phyloP scores from a whole-genome alignment of 2,329 filamentous ascomycete species.

The Gnomoniopsis sp. region DNA sequence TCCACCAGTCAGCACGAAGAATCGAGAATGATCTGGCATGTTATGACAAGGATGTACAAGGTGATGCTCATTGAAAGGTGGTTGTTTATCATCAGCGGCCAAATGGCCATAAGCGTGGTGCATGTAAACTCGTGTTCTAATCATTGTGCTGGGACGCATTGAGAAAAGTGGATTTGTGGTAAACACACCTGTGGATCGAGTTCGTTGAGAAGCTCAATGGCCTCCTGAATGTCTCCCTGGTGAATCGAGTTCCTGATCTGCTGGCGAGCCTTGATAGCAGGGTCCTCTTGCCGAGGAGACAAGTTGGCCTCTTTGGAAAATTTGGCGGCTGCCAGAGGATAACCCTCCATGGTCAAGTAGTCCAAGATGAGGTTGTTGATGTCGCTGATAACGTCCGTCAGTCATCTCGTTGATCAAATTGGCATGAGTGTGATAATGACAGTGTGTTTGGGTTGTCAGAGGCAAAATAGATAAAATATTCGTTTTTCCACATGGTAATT shows the following conservation, averaged over 20 bases:
- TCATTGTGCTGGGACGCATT: slow-evolving; percentile 61
- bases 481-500: slow-evolving; percentile 73
- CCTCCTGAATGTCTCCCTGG: slow-evolving; percentile 76
- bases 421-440: slow-evolving; percentile 11
- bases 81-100: slow-evolving; percentile 88
- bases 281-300: slow-evolving; percentile 65
- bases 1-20: slow-evolving; percentile 10
- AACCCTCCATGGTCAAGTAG: slow-evolving; percentile 94
- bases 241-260: slow-evolving; percentile 84
- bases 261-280: slow-evolving; percentile 73
- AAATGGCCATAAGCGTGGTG: slow-evolving; percentile 97
- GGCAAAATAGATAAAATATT: slow-evolving; percentile 67
- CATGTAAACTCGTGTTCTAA: slow-evolving; percentile 94
- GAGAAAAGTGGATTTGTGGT: slow-evolving; percentile 1
- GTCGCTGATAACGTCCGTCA: slow-evolving; percentile 57
- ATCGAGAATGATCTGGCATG: slow-evolving; percentile 25
- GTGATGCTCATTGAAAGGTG: slow-evolving; percentile 67
- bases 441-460: slow-evolving; percentile 52
- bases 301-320: slow-evolving; percentile 95
- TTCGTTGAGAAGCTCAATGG: slow-evolving; percentile 85
- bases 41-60: slow-evolving; percentile 23
- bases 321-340: slow-evolving; percentile 85
- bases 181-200: slow-evolving; percentile 76
- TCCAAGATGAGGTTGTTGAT: slow-evolving; percentile 95
- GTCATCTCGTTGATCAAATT: slow-evolving; percentile 8